These are phyloP conservation scores for Colletotrichum tropicale DNA, from an alignment of 2,329 filamentous ascomycete genomes.

Conservation along the genomic window DNA sequence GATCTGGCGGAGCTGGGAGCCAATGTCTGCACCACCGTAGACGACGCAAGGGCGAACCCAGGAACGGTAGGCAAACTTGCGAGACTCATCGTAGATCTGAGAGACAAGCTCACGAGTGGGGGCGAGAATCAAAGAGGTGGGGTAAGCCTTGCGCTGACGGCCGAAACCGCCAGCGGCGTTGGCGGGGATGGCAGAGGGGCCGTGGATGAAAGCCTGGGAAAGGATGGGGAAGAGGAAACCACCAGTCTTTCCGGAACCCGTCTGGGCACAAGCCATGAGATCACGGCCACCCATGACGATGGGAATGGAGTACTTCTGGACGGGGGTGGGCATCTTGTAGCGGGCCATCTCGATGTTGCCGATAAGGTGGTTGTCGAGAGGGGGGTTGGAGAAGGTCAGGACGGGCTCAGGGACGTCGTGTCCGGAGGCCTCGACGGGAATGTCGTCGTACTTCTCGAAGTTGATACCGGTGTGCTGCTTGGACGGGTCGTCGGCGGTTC, in stretches of 20 bases:
- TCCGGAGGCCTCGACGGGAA: constrained; percentile 96
- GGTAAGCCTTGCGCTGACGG: constrained; percentile 96
- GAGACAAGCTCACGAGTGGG: constrained; percentile 98
- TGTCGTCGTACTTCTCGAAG: constrained; percentile 99
- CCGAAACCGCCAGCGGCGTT: constrained; percentile 72
- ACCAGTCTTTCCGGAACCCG: constrained; percentile 99
- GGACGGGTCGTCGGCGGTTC: constrained; percentile 84
- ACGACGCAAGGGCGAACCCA: constrained; percentile 99
- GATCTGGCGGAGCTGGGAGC: constrained; percentile 96
- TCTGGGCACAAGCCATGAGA: constrained; percentile 99
- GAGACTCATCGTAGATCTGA: constrained; percentile 96
- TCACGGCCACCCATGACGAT: constrained; percentile 98
- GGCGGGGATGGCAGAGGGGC: constrained; percentile 74
- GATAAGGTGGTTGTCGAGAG: constrained; percentile 91
- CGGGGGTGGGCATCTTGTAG: constrained; percentile 95
- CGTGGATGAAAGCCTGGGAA: constrained; percentile 93
- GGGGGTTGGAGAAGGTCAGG: constrained; percentile 88
- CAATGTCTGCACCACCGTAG: constrained; percentile 98
- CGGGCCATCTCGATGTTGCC: constrained; percentile 91
- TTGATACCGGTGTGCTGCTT: constrained; percentile 99
- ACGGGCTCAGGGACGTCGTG: constrained; percentile 93
- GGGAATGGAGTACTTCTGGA: constrained; percentile 99
- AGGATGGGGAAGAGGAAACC: constrained; percentile 99
- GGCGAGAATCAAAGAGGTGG: constrained; percentile 92
- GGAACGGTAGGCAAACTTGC: constrained; percentile 98